Conservation (phyloP, 352 stramenopile genomes). For the Pythium insidiosum region DNA sequence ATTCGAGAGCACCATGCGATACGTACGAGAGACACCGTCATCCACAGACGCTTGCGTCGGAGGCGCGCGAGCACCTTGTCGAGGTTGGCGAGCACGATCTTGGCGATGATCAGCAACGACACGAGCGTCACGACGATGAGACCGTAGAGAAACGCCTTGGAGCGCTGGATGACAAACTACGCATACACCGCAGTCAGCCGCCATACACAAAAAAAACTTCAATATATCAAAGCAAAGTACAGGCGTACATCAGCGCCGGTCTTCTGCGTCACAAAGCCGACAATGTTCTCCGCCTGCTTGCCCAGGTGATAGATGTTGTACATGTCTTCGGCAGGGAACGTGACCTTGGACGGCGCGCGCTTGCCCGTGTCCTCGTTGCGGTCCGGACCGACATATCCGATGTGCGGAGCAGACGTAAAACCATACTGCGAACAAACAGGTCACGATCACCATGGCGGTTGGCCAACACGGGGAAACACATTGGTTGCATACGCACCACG, state of each 20-base stretch:
- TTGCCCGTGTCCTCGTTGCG: conserved; percentile 41
- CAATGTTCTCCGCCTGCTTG: conserved; percentile 61
- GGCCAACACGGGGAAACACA: background rate
- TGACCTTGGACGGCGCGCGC: conserved; percentile 35
- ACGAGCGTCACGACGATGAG: conserved; percentile 22
- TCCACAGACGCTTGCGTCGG: conserved; percentile 78
- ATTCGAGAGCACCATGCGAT: no score
- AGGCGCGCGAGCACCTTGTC: conserved; percentile 65
- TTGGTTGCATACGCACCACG: conserved; percentile 25
- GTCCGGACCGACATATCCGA: conserved; percentile 69
- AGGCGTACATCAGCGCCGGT: conserved; percentile 67
- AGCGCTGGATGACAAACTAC: conserved; percentile 53
- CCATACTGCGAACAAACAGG: conserved; percentile 31
- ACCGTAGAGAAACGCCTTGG: conserved; percentile 61
- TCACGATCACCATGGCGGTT: background rate
- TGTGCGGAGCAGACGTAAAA: conserved; percentile 69
- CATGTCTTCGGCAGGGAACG: conserved; percentile 41
- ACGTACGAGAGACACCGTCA: conserved; percentile 73
- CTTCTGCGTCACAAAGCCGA: conserved; percentile 69
- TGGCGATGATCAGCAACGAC: conserved; percentile 27
- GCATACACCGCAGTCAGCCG: background rate
- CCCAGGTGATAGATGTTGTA: conserved; percentile 78
- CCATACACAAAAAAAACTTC: no score
- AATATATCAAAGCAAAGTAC: background rate
- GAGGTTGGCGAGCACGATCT: conserved; percentile 58